Percentiles rank a stretch among this genome's conserved stretches.
phyloP scores from a whole-genome alignment of 208 protist genomes.

The Wallacemonas sp. region DNA sequence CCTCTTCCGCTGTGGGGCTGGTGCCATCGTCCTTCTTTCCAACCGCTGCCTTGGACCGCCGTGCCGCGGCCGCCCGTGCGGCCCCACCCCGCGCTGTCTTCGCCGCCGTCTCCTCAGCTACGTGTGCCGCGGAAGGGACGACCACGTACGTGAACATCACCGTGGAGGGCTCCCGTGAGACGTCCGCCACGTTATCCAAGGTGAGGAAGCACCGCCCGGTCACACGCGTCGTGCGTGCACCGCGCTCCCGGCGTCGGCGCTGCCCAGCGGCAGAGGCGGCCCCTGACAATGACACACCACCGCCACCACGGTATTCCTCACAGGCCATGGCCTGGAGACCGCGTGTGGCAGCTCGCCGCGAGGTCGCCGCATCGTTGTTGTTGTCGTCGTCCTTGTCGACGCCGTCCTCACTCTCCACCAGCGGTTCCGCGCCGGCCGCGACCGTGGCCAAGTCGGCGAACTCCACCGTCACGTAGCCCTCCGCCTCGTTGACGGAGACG shows the following conservation, averaged over 20 bases:
- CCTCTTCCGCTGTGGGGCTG: neutral
- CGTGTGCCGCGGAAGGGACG: neutral
- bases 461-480: neutral
- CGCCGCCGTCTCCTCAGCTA: neutral
- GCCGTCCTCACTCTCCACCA: constrained; percentile 12
- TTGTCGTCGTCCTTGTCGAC: neutral
- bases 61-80: no score
- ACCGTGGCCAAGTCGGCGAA: neutral
- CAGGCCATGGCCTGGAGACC: constrained; percentile 7
- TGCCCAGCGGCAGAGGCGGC: neutral
- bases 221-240: neutral
- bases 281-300: neutral
- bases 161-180: neutral
- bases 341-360: neutral
- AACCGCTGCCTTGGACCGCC: neutral
- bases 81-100: neutral
- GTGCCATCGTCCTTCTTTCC: neutral
- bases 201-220: constrained; percentile 4
- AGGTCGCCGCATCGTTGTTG: neutral
- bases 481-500: neutral
- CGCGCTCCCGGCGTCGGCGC: neutral
- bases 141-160: neutral
- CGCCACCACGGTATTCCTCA: neutral
- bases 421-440: constrained; percentile 15
- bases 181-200: neutral